phyloP scores from a whole-genome alignment of 805 yeast genomes.

The Saccharomycopsis amapae region DNA sequence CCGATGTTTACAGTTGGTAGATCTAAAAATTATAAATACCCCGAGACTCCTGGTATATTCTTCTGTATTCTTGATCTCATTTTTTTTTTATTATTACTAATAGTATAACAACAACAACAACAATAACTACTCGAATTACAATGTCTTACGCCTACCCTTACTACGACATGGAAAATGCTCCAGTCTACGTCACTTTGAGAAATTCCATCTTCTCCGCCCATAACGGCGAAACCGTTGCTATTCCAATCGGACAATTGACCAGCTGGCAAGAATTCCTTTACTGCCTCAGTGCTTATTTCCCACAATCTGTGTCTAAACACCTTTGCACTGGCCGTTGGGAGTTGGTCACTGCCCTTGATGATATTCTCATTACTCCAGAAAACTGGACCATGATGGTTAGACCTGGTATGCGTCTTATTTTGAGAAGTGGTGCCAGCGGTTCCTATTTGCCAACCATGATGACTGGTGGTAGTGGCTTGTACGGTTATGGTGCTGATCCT shows the following conservation, averaged over 20 bases:
- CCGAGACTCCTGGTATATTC: too few species aligned
- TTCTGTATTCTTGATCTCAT: too few species aligned
- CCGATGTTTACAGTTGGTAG: too few species aligned
- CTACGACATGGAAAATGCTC: too few species aligned
- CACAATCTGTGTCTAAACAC: conserved; percentile 1
- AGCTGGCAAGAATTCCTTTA: background rate
- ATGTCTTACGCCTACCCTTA: too few species aligned
- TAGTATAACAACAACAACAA: too few species aligned
- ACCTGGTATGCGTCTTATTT: conserved; percentile 3
- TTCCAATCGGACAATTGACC: background rate
- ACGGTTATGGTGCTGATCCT: background rate
- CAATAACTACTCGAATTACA: too few species aligned
- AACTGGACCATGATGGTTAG: conserved; percentile 1
- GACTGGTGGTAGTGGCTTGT: background rate
- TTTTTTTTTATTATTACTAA: too few species aligned
- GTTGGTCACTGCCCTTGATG: background rate
- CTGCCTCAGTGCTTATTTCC: background rate
- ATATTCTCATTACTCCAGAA: background rate
- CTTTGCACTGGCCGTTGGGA: background rate
- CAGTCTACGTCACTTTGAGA: conserved; percentile 8
- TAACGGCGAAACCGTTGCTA: background rate
- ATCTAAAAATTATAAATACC: too few species aligned
- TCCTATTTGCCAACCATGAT: too few species aligned
- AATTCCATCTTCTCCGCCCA: conserved; percentile 1
- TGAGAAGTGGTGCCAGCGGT: background rate